These are phyloP conservation scores for Lumnitzera littorea DNA, from an alignment of 345 rosid species.

Conservation along the genomic window DNA sequence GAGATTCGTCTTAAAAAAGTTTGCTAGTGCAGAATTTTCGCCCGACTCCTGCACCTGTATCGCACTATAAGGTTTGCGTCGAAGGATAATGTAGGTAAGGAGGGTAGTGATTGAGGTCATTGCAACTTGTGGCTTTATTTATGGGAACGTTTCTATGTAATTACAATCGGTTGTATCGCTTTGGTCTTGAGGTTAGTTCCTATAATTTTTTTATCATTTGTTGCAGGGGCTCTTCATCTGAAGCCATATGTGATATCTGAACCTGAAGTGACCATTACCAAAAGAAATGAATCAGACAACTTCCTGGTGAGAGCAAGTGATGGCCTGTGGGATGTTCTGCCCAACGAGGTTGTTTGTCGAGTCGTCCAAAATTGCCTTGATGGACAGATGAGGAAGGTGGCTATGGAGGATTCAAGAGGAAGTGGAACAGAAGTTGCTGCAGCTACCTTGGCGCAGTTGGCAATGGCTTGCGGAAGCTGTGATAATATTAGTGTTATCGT, in stretches of 20 bases:
- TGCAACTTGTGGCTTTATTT: too few species aligned
- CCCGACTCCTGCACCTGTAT: too few species aligned
- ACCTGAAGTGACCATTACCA: slow-evolving; percentile 23
- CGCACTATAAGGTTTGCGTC: too few species aligned
- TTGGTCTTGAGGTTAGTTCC: not conserved
- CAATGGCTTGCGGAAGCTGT: slow-evolving; percentile 28
- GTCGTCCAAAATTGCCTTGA: slow-evolving; percentile 17
- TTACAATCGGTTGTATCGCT: too few species aligned
- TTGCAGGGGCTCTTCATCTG: slow-evolving; percentile 26
- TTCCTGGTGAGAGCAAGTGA: slow-evolving; percentile 26
- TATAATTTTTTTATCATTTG: not conserved
- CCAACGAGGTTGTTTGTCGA: slow-evolving; percentile 27
- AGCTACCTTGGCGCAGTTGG: slow-evolving; percentile 22
- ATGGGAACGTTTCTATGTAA: too few species aligned
- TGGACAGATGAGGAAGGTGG: slow-evolving; percentile 5
- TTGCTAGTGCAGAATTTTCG: too few species aligned
- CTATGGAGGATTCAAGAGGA: slow-evolving; percentile 1
- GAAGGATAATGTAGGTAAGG: too few species aligned
- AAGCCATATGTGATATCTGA: slow-evolving; percentile 21
- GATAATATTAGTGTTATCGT: slow-evolving; percentile 4
- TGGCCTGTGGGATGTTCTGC: slow-evolving; percentile 37
- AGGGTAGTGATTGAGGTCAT: too few species aligned
- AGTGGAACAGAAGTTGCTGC: slow-evolving; percentile 19
- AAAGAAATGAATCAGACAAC: slow-evolving; percentile 15
- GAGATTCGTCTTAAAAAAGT: too few species aligned